These are phyloP conservation scores for Cercospora sp. DNA, from an alignment of 2,329 filamentous ascomycete species.

Conservation along the genomic window DNA sequence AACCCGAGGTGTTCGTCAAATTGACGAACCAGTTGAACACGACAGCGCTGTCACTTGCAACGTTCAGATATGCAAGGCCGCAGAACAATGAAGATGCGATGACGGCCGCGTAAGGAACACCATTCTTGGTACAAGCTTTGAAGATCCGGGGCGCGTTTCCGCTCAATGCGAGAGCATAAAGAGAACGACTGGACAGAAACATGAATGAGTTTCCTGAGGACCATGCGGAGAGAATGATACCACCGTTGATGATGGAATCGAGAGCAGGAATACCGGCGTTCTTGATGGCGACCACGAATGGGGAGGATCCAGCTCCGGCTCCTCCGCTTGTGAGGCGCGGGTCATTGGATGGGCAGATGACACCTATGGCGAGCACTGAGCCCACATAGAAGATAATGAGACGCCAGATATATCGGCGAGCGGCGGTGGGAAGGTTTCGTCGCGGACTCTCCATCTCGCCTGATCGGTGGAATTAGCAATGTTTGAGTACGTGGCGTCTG, in stretches of 20 bases:
- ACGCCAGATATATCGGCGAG: slow-evolving; percentile 61
- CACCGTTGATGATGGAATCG: slow-evolving; percentile 67
- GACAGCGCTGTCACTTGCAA: slow-evolving; percentile 45
- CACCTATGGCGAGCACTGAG: slow-evolving; percentile 59
- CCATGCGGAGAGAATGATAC: slow-evolving; percentile 65
- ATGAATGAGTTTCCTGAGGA: slow-evolving; percentile 58
- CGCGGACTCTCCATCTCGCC: slow-evolving; percentile 61
- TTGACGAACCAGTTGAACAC: slow-evolving; percentile 71
- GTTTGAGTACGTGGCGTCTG: not conserved
- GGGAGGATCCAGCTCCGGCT: slow-evolving; percentile 23
- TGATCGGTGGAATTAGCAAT: slow-evolving; percentile 47
- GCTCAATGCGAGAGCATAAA: slow-evolving; percentile 59
- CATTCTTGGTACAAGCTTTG: slow-evolving; percentile 58
- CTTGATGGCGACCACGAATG: slow-evolving; percentile 45
- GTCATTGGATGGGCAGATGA: slow-evolving; percentile 59
- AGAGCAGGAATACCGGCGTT: slow-evolving; percentile 56
- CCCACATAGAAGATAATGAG: slow-evolving; percentile 63
- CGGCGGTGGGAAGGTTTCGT: slow-evolving; percentile 60
- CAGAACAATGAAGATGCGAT: slow-evolving; percentile 46
- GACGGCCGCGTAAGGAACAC: slow-evolving; percentile 56
- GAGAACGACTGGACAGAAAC: slow-evolving; percentile 54
- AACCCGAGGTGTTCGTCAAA: slow-evolving; percentile 60
- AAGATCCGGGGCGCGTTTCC: slow-evolving; percentile 62
- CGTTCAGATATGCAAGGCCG: slow-evolving; percentile 52
- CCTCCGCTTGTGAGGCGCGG: slow-evolving; percentile 47